Conservation (phyloP, 2,329 filamentous ascomycete species). For the Ceratocystis diversiconidia region DNA sequence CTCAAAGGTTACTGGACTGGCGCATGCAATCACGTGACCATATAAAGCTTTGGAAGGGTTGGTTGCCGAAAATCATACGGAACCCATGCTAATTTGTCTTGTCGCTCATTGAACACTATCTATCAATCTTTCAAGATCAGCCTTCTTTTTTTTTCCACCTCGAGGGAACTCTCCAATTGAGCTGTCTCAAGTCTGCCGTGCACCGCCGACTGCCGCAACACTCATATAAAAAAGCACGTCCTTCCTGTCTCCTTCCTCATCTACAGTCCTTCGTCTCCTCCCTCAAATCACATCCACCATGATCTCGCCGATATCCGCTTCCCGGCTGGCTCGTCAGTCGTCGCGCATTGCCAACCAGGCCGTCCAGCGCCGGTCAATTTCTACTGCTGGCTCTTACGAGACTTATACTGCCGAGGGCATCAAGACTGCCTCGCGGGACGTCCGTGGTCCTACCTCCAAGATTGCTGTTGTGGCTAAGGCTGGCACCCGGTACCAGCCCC, state of each 20-base stretch:
- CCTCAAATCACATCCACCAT: slow-evolving; percentile 41
- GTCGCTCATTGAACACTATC: neutral
- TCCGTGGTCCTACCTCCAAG: slow-evolving; percentile 75
- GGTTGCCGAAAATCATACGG: slow-evolving; percentile 18
- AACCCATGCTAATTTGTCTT: slow-evolving; percentile 17
- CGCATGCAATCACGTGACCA: slow-evolving; percentile 13
- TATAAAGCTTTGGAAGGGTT: slow-evolving; percentile 5
- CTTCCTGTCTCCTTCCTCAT: slow-evolving; percentile 28
- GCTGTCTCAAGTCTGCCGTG: slow-evolving; percentile 7
- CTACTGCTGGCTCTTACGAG: slow-evolving; percentile 69
- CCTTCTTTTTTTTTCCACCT: slow-evolving; percentile 18
- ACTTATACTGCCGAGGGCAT: slow-evolving; percentile 72
- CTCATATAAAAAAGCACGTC: slow-evolving; percentile 19
- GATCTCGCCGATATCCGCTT: slow-evolving; percentile 48
- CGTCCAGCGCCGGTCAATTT: slow-evolving; percentile 38
- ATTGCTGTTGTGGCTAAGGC: slow-evolving; percentile 87
- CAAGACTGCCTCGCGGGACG: slow-evolving; percentile 85
- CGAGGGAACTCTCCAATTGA: slow-evolving; percentile 29
- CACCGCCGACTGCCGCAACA: slow-evolving; percentile 8
- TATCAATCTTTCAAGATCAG: slow-evolving; percentile 4
- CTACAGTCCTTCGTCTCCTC: slow-evolving; percentile 25
- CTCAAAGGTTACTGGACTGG: slow-evolving; percentile 18
- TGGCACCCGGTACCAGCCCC: slow-evolving; percentile 80
- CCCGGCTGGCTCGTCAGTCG: slow-evolving; percentile 43
- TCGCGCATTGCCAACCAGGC: slow-evolving; percentile 41